Evolutionary conservation across 495 filamentous ascomycete genomes (phyloP).

Genomic region (Aspergillus nidulans): DNA sequence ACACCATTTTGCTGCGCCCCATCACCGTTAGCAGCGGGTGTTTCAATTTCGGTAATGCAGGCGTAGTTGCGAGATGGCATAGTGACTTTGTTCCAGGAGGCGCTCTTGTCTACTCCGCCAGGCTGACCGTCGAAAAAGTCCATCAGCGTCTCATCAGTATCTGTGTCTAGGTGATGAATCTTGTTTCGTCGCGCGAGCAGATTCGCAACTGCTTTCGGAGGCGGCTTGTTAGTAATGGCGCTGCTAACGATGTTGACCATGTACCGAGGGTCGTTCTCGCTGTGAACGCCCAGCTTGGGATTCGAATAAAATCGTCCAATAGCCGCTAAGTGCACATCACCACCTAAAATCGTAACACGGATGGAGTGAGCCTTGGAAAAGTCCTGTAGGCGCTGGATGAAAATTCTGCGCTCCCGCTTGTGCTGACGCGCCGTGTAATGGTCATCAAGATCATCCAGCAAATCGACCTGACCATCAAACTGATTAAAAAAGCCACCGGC

Average conservation of each 20-base stretch:
- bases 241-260: conserved; percentile 72
- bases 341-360: conserved; percentile 79
- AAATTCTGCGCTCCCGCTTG: conserved; percentile 75
- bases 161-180: conserved; percentile 80
- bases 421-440: conserved; percentile 92
- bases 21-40: conserved; percentile 26
- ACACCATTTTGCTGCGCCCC: conserved; percentile 8
- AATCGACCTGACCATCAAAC: conserved; percentile 86
- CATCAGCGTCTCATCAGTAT: conserved; percentile 87
- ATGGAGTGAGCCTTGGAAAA: conserved; percentile 66
- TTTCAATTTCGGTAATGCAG: conserved; percentile 63
- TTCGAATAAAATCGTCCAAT: conserved; percentile 72
- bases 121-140: conserved; percentile 81
- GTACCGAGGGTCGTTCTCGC: conserved; percentile 62
- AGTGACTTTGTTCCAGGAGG: conserved; percentile 68
- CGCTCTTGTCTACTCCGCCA: conserved; percentile 62
- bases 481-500: conserved; percentile 84
- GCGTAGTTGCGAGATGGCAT: conserved; percentile 92
- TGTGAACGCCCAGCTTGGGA: conserved; percentile 55
- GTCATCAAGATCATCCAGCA: conserved; percentile 90
- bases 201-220: conserved; percentile 83
- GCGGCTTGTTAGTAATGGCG: conserved; percentile 92
- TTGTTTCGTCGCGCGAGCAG: conserved; percentile 82
- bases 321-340: conserved; percentile 73
- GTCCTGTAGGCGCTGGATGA: conserved; percentile 70